Conservation (phyloP, 2,329 filamentous ascomycete genomes). For the Emydomyces testavorans region DNA sequence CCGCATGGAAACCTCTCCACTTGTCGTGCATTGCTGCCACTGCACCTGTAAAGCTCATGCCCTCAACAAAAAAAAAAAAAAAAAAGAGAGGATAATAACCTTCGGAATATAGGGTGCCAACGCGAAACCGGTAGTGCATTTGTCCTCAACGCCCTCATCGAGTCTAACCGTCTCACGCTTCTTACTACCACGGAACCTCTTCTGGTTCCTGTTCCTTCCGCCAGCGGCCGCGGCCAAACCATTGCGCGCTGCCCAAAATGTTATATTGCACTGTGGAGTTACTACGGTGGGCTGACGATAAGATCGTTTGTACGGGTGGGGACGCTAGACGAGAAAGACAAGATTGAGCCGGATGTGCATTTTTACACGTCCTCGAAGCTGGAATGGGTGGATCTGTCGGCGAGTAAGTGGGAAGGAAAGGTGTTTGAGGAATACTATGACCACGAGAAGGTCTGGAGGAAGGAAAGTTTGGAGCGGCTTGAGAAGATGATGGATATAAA, state of each 20-base stretch:
- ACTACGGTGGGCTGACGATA: slow-evolving; percentile 30
- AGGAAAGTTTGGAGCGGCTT: slow-evolving; percentile 26
- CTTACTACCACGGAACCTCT: slow-evolving; percentile 18
- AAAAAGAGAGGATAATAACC: no score
- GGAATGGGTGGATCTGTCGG: slow-evolving; percentile 30
- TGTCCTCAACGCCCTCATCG: slow-evolving; percentile 35
- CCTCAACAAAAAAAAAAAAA: no score
- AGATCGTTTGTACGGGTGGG: slow-evolving; percentile 35
- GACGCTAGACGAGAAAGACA: slow-evolving; percentile 34
- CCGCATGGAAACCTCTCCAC: slow-evolving; percentile 20
- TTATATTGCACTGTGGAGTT: slow-evolving; percentile 32
- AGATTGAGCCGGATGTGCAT: slow-evolving; percentile 37
- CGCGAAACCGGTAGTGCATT: slow-evolving; percentile 35
- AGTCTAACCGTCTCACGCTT: slow-evolving; percentile 29
- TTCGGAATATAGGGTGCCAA: slow-evolving; percentile 34
- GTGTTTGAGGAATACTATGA: slow-evolving; percentile 32
- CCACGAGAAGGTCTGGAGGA: slow-evolving; percentile 25
- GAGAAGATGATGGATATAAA: background rate
- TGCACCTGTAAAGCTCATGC: slow-evolving; percentile 29
- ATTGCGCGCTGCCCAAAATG: slow-evolving; percentile 38
- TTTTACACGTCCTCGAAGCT: slow-evolving; percentile 35
- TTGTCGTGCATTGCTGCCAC: slow-evolving; percentile 39
- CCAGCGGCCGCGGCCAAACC: slow-evolving; percentile 34
- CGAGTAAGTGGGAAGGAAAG: slow-evolving; percentile 23
- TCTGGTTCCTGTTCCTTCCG: slow-evolving; percentile 29